Evolutionary conservation across 345 rosid species (phyloP), one percentile per base, ranked within the genome.

Genomic region (Crucihimalaya himalaica): DNA sequence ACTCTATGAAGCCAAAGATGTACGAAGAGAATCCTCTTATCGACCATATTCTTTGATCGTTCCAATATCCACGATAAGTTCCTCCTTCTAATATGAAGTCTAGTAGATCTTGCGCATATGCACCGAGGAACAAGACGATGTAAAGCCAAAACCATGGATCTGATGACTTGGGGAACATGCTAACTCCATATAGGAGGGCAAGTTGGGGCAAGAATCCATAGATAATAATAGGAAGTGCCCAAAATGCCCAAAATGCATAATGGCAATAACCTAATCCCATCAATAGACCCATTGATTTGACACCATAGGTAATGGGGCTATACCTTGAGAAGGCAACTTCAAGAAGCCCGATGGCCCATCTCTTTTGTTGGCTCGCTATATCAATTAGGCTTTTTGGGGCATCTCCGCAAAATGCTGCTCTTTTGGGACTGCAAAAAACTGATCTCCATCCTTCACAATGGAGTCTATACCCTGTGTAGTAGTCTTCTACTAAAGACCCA

Each of bases 401-500:
- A 37, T 87, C 88, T 21, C 92, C 98, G 0, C 76, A 37, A 71
- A 90, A 93, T 12, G 96, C 92, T 0, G 83, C 66, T 70, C 87
- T 84, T 2, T 76, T 61, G 0, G 97, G 97, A 52, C 74, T 54
- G 74, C 95, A 88, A 43, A 86, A 87, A 1, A 78, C 6, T 4
- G 93, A 68, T 55, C 60, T 84, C 98, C 97, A 92, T 4, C 93
- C 95, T 61, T 87, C 88, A 71, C 96, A 83, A 0, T 87, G 85
- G 25, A 92, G 73, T 8, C 19, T 53, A 50, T 73, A 87, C 0
- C 91, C 87, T 8, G 98, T 88, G 74, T 70, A 84, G 48, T 45
- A 84, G 73, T 90, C 95, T 77, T 93, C 98, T 13, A 86, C 89
- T 45, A 93, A 53, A 0, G 97, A 85, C 0, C 97, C 97, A 63